These are phyloP conservation scores for Thalassiosira gravida DNA, from an alignment of 352 stramenopile species.

Conservation along the genomic window DNA sequence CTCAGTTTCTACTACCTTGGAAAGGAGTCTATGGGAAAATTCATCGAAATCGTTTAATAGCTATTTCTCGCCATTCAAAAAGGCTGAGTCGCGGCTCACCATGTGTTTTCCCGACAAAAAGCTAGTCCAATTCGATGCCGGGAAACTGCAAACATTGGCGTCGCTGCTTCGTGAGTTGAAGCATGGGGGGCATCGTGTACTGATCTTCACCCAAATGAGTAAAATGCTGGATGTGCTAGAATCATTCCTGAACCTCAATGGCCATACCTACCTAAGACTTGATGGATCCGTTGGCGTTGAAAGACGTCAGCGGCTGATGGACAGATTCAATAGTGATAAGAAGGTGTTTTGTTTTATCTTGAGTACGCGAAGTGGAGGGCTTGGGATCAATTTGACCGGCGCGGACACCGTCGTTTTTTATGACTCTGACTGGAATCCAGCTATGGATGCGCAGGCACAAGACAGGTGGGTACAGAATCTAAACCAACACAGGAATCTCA, in stretches of 20 bases:
- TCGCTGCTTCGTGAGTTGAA: slow-evolving; percentile 88
- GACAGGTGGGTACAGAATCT: slow-evolving; percentile 78
- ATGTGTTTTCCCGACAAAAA: slow-evolving; percentile 97
- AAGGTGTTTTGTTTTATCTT: slow-evolving; percentile 99
- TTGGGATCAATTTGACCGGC: slow-evolving; percentile 97
- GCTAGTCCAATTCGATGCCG: slow-evolving; percentile 96
- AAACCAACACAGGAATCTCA: no score
- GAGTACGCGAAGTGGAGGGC: slow-evolving; percentile 93
- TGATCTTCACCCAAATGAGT: slow-evolving; percentile 95
- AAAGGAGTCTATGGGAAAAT: slow-evolving; percentile 41
- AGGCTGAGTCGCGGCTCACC: slow-evolving; percentile 80
- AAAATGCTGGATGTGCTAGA: slow-evolving; percentile 99
- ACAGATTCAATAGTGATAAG: slow-evolving; percentile 96
- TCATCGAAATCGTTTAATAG: slow-evolving; percentile 52
- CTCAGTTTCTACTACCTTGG: slow-evolving; percentile 19
- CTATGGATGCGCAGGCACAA: slow-evolving; percentile 90
- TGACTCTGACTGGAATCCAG: slow-evolving; percentile 91
- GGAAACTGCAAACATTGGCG: slow-evolving; percentile 90
- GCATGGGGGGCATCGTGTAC: slow-evolving; percentile 77
- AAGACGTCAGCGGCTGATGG: slow-evolving; percentile 95
- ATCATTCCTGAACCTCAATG: slow-evolving; percentile 97
- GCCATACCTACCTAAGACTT: slow-evolving; percentile 96
- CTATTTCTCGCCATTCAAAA: slow-evolving; percentile 69
- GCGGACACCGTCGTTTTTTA: slow-evolving; percentile 99
- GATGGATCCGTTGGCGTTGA: slow-evolving; percentile 96